These are phyloP conservation scores for Colletotrichum somersetense DNA, from an alignment of 2,329 filamentous ascomycete species.

Conservation along the genomic window DNA sequence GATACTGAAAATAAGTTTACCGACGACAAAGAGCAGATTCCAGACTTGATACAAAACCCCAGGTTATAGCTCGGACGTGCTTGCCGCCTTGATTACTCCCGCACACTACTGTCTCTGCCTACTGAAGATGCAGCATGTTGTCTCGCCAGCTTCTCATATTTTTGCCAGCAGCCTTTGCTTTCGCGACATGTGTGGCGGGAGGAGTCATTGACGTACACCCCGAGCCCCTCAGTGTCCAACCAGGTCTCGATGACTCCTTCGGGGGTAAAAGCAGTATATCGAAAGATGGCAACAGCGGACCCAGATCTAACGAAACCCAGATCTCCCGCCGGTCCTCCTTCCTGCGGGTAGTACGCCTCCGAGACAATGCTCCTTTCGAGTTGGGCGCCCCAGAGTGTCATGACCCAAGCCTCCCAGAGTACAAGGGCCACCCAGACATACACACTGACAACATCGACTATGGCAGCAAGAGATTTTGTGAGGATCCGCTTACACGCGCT, in stretches of 20 bases:
- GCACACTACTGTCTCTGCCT: too few relatives aligned
- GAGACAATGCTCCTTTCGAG: neutral
- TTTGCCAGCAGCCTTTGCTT: neutral
- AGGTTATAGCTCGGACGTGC: neutral
- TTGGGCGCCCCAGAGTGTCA: neutral
- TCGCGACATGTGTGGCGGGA: neutral
- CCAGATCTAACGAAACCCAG: slow-evolving; percentile 42
- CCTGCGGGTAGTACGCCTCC: neutral
- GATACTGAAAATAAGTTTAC: too few relatives aligned
- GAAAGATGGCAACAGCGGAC: neutral
- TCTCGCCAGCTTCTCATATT: too few relatives aligned
- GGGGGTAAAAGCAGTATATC: neutral
- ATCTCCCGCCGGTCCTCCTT: slow-evolving; percentile 44
- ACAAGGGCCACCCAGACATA: neutral
- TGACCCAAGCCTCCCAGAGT: neutral
- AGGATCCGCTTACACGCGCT: neutral
- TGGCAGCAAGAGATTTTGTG: neutral
- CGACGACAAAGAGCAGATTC: neutral
- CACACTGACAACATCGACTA: neutral
- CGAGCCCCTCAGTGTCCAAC: neutral
- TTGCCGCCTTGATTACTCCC: neutral
- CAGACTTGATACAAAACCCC: neutral
- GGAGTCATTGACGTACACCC: too few relatives aligned
- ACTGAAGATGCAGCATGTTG: neutral
- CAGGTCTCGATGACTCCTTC: neutral